Evolutionary conservation across 2,329 filamentous ascomycete genomes (phyloP).

Genomic region (Xylariaceae sp.): DNA sequence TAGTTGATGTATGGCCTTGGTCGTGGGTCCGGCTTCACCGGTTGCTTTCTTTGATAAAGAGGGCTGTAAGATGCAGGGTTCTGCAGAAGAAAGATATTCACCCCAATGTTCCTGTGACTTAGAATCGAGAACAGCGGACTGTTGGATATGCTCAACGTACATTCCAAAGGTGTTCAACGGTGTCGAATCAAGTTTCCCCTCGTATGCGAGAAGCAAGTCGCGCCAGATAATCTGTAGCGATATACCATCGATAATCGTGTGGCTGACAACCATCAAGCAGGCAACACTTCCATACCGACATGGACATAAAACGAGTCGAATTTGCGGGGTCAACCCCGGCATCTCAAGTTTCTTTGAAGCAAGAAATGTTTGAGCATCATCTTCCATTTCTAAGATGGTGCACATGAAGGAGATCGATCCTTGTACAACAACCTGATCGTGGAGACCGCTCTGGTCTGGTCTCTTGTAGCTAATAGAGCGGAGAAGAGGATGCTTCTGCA

Average conservation of each 20-base stretch:
- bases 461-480: slow-evolving; percentile 5
- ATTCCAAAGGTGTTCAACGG: background rate
- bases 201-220: slow-evolving; percentile 8
- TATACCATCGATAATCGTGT: slow-evolving; percentile 8
- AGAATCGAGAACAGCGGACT: background rate
- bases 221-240: slow-evolving; percentile 3
- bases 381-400: background rate
- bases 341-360: slow-evolving; percentile 5
- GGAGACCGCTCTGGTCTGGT: slow-evolving; percentile 1
- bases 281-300: slow-evolving; percentile 3
- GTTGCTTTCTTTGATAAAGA: background rate
- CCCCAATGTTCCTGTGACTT: slow-evolving; percentile 1
- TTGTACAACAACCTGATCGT: slow-evolving; percentile 8
- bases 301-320: slow-evolving; percentile 6
- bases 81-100: slow-evolving; percentile 2
- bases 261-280: slow-evolving; percentile 5
- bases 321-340: background rate
- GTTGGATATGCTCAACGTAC: background rate
- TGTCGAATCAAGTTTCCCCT: background rate
- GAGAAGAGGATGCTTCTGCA: slow-evolving; percentile 9
- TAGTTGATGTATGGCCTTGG: background rate
- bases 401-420: background rate
- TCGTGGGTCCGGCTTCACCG: background rate
- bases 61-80: slow-evolving; percentile 3
- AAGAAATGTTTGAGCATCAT: background rate